phyloP scores from a whole-genome alignment of 305 asterid genomes.

The Andrographis paniculata region DNA sequence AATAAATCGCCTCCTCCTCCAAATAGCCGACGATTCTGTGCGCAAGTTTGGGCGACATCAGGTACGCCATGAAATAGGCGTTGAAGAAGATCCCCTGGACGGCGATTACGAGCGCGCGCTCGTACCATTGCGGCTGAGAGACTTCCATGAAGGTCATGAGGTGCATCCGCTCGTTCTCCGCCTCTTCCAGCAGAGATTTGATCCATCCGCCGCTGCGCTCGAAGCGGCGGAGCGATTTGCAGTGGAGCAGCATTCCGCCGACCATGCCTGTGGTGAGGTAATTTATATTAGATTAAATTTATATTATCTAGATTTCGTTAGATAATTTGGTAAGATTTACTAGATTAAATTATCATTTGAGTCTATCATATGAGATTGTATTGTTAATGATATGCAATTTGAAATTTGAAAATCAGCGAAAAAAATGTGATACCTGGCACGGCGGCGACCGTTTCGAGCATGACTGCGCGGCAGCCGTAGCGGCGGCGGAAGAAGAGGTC shows the following conservation, averaged over 20 bases:
- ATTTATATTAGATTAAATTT: no score
- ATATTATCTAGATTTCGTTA: no score
- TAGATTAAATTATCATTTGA: no score
- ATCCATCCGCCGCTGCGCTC: conserved; percentile 98
- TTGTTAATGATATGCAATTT: no score
- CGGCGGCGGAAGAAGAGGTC: conserved; percentile 83
- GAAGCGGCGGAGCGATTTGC: conserved; percentile 77
- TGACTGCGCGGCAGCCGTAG: conserved; percentile 94
- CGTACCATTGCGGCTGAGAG: conserved; percentile 89
- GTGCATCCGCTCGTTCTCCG: conserved; percentile 98
- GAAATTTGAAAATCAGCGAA: no score
- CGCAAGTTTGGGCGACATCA: conserved; percentile 77
- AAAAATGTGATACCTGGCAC: no score
- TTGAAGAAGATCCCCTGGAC: conserved; percentile 96
- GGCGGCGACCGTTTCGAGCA: conserved; percentile 98
- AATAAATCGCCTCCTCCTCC: conserved; percentile 94
- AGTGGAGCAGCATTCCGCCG: conserved; percentile 91
- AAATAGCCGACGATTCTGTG: conserved; percentile 89
- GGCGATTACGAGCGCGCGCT: conserved; percentile 66
- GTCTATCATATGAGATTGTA: no score
- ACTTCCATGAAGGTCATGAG: conserved; percentile 97
- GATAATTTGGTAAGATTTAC: no score
- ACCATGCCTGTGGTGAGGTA: no score
- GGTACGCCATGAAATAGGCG: conserved; percentile 60
- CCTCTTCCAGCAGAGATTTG: conserved; percentile 93